Evolutionary conservation across 2,329 filamentous ascomycete species (phyloP), one percentile per base, ranked within the genome.

Genomic region (Sporothrix sp.): DNA sequence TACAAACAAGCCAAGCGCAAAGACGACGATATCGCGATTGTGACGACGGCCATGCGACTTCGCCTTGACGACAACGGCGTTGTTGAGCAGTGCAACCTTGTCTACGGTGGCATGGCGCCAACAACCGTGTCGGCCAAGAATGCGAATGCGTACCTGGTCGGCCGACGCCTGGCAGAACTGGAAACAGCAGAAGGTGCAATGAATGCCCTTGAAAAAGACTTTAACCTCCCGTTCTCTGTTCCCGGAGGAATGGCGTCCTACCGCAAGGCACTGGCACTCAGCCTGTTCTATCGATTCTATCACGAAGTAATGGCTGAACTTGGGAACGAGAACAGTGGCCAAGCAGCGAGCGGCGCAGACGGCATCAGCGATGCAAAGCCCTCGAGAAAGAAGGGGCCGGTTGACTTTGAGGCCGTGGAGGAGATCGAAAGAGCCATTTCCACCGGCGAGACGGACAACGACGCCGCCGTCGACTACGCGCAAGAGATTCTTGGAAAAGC

Each of bases 171-270:
- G 58, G 84, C 86, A 0, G 84, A 94, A 56, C 78, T 87, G 1
- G 78, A 84, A 51, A 95, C 90, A 0, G 73, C 97, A 0, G 91
- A 98, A 65, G 90, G 87, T 1, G 79, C 83, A 6, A 96, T 97
- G 87, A 85, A 81, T 58, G 85, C 87, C 1, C 71, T 98, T n/a
- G 90, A 88, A 56, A 74, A 79, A 47, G 93, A 97, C 62, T 98
- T 98, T 61, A 80, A 94, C 63, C 74, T 98, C 27, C 75, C 79
- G 4, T 97, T 95, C 60, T 84, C 89, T 48, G 93, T 98, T 0
- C 93, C 91, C 0, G 93, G 93, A 57, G 93, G 93, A 33, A 98
- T 98, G 93, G 91, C 93, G 0, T 95, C 89, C 1, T 98, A 97
- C 63, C 76, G 93, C 25, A 95, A 93, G 64, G 87, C 89, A 1